A percentile compares a stretch with the other conserved stretches of the same genome.
These are phyloP conservation scores for Senna siamea DNA, from an alignment of 306 rosid species.

Conservation along the genomic window DNA sequence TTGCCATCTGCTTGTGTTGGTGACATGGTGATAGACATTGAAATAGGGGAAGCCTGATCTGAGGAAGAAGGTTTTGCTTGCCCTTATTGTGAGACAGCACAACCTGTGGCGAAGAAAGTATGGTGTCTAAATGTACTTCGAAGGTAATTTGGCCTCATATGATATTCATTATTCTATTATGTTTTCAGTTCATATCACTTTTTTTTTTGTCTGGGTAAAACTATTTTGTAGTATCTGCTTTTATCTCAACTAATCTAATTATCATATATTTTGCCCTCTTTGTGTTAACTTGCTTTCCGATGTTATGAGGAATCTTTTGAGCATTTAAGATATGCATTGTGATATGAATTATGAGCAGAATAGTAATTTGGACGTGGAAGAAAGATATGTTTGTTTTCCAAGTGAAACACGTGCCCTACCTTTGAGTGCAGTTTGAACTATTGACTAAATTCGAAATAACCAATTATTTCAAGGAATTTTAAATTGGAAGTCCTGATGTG, in stretches of 20 bases:
- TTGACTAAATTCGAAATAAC: too few relatives aligned
- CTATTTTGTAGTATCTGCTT: not conserved
- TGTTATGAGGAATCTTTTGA: too few relatives aligned
- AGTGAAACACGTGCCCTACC: too few relatives aligned
- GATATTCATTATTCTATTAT: not conserved
- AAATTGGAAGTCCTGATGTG: too few relatives aligned
- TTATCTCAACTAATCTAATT: not conserved
- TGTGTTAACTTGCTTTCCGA: not conserved
- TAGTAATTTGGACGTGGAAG: too few relatives aligned
- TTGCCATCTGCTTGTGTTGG: conserved; percentile 79
- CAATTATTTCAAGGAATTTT: too few relatives aligned
- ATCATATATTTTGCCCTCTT: not conserved
- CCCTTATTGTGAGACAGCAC: conserved; percentile 64
- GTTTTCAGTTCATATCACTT: not conserved
- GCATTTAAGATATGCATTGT: too few relatives aligned
- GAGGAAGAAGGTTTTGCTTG: not conserved
- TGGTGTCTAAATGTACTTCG: conserved; percentile 68
- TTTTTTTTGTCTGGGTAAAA: not conserved
- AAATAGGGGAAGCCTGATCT: not conserved
- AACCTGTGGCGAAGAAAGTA: conserved; percentile 78
- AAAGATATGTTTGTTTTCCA: too few relatives aligned
- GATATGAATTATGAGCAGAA: too few relatives aligned
- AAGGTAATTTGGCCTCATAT: conserved; percentile 45
- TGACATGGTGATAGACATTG: conserved; percentile 69
- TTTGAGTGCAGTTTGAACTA: too few relatives aligned